A percentile compares a stretch with the other conserved stretches of the same genome.
Conservation (phyloP, 2,329 filamentous ascomycete genomes). For the Cladophialophora psammophila region DNA sequence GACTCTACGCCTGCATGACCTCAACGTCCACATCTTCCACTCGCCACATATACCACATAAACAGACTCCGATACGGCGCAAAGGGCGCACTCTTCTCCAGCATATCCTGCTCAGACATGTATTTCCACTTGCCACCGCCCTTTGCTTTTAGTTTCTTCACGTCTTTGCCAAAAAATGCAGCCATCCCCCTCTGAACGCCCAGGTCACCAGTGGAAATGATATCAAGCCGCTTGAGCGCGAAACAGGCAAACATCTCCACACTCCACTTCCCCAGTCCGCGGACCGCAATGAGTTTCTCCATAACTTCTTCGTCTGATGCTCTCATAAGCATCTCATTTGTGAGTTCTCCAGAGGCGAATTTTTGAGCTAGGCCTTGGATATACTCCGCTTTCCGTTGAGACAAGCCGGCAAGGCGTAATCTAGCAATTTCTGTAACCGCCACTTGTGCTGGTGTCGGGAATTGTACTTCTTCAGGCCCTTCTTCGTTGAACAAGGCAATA, state of each 20-base stretch:
- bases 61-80: constrained; percentile 84
- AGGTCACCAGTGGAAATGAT: constrained; percentile 92
- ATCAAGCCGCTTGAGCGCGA: constrained; percentile 92
- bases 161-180: constrained; percentile 81
- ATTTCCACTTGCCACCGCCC: constrained; percentile 92
- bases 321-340: constrained; percentile 76
- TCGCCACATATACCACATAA: constrained; percentile 99
- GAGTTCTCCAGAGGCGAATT: constrained; percentile 78
- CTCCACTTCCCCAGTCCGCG: constrained; percentile 88
- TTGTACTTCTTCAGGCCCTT: constrained; percentile 41
- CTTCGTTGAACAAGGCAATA: constrained; percentile 70
- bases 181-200: constrained; percentile 93
- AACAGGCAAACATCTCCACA: constrained; percentile 98
- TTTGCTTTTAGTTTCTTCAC: constrained; percentile 81
- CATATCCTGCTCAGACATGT: constrained; percentile 96
- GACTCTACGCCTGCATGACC: constrained; percentile 29
- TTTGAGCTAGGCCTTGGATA: constrained; percentile 81
- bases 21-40: constrained; percentile 74
- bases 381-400: constrained; percentile 97
- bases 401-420: constrained; percentile 82
- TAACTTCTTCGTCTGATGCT: constrained; percentile 83
- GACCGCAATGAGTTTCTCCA: constrained; percentile 82
- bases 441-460: constrained; percentile 84
- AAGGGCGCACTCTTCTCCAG: constrained; percentile 79
- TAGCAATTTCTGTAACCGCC: constrained; percentile 66